Base-by-base conservation (phyloP, 768 basidiomycete species). In the Rhizopogon vinicolor region DNA sequence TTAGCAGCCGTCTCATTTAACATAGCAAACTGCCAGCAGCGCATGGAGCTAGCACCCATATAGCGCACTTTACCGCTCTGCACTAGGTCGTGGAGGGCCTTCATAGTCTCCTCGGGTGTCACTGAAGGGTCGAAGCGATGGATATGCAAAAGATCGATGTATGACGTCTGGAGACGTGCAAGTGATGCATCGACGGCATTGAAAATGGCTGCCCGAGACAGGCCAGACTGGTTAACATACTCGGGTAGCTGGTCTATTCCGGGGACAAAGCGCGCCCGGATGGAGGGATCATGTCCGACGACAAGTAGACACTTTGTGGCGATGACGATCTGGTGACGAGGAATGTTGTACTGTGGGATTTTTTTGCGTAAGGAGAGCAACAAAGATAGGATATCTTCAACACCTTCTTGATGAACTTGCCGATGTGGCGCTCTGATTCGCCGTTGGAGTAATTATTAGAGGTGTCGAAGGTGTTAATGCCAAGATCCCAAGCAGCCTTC, bases 81-180 rank as follows among this genome's bases (percentile, higher is more conserved):
- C 0, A 81, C 74, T 22, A 81, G 73, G 58, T 80, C 80, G 52
- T 80, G 75, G 5, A 81, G 65, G 0, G 78, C 79, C 46, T 75
- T 74, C 79, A 80, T 80, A 0, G 73, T 81, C 62, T 80, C 78
- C 49, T 73, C 74, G 0, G 68, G 54, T 5, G 79, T 67, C 0
- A 73, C 70, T 0, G 57, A 54, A 7, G 60, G 33, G 52, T 79
- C 79, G 40, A 69, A 77, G 16, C 72, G 61, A 44, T 81, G 80
- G 35, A 78, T 74, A 55, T 80, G 79, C 41, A 81, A 67, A 5
- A 75, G 63, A 49, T 75, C 74, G 41, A 75, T 54, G 58, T 74
- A 73, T 16, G 69, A 22, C 2, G 74, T 77, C 19, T 65, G 55
- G 19, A 77, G 62, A 3, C 74, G 72, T 19, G 53, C 59, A 7